phyloP scores from a whole-genome alignment of 2,329 filamentous ascomycete species.

The Trichoderma citrinoviride region DNA sequence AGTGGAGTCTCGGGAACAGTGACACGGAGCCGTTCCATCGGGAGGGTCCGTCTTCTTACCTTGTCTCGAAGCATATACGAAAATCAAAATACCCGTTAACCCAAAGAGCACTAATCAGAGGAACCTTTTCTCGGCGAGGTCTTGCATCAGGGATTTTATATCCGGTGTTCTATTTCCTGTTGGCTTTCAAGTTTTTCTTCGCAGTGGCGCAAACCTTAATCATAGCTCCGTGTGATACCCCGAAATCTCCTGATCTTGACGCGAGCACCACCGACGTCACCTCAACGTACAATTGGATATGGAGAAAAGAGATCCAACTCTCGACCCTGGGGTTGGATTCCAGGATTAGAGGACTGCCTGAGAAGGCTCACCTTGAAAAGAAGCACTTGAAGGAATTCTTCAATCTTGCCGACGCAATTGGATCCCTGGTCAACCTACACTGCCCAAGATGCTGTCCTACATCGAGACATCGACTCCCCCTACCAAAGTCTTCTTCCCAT shows the following conservation, averaged over 20 bases:
- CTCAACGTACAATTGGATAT: neutral
- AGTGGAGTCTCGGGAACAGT: slow-evolving; percentile 11
- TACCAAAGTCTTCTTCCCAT: slow-evolving; percentile 12
- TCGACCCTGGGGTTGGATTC: neutral
- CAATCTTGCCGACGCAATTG: neutral
- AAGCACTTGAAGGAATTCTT: neutral
- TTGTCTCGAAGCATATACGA: too few relatives aligned
- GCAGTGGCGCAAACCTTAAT: neutral
- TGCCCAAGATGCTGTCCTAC: slow-evolving; percentile 1
- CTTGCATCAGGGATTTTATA: too few relatives aligned
- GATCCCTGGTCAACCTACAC: neutral
- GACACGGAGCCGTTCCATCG: neutral
- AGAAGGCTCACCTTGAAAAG: too few relatives aligned
- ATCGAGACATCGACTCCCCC: slow-evolving; percentile 3
- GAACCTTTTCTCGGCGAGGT: too few relatives aligned
- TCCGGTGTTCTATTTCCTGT: too few relatives aligned
- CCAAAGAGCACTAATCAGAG: too few relatives aligned
- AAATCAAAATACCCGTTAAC: too few relatives aligned
- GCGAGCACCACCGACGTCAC: slow-evolving; percentile 18
- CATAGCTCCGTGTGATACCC: neutral
- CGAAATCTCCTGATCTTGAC: neutral
- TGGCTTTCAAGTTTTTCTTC: too few relatives aligned
- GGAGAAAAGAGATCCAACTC: too few relatives aligned
- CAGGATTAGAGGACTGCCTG: neutral
- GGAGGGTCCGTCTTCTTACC: too few relatives aligned